Base-by-base conservation (phyloP, 768 basidiomycete species). In the Boletus huronensis region DNA sequence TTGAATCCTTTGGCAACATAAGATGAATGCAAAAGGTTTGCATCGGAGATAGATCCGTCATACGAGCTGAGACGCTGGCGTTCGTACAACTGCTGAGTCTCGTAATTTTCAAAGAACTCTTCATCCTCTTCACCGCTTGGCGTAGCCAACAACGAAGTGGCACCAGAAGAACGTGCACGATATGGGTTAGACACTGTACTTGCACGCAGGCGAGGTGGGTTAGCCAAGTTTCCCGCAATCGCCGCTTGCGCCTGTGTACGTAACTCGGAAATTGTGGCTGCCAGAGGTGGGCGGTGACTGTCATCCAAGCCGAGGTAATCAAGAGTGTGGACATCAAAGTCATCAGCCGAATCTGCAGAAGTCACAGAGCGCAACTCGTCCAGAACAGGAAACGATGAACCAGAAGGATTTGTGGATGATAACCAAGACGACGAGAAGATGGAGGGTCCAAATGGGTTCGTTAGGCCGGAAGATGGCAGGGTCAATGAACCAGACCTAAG, bases 291-390 rank as follows among this genome's bases (percentile, higher is more conserved):
- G 49, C 86, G 81, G 60, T 81, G 77, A 52, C 78, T 74, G 58
- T 93, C 95, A 63, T 94, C 96, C 63, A 98, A 79, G 41, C 96
- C 96, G 47, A 98, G 88, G 71, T 98, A 98, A 72, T 97, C 95
- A 57, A 98, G 82, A 26, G 96, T 98, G 66, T 93, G 92, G 42
- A 94, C 90, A 63, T 93, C 90, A 69, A 92, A 90, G 47, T 93
- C 88, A 50, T 97, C 95, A 23, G 82, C 77, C 19, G 87, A 87
- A 67, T 91, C 89, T 58, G 83, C 82, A 41, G 90, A 91, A 28
- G 83, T 82, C 42, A 87, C 85, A 43, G 90, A 90, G 58, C 88
- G 87, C 63, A 90, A 72, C 70, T 93, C 92, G 54, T 93, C 91
- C 64, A 91, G 75, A 61, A 82, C 78, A 34, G 84, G 77, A 59